These are phyloP conservation scores for Talaromyces sp. DNA, from an alignment of 2,329 filamentous ascomycete genomes.

Conservation along the genomic window DNA sequence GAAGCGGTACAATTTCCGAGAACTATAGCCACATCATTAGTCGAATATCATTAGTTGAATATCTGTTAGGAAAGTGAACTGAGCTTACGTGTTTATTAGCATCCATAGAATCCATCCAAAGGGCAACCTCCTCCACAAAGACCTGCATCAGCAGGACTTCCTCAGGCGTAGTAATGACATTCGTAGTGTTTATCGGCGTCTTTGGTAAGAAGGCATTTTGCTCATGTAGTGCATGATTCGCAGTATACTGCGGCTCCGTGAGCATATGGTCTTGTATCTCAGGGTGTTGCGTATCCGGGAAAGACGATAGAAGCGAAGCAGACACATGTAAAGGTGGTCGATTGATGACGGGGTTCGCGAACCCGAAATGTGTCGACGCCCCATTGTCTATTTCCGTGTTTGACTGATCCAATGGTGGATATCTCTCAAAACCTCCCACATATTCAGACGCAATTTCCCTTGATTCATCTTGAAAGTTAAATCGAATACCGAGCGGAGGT, in stretches of 20 bases:
- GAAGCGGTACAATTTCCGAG: conserved; percentile 73
- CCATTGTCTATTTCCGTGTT: conserved; percentile 20
- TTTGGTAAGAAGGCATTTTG: conserved; percentile 32
- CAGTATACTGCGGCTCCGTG: conserved; percentile 23
- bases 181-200: conserved; percentile 38
- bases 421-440: conserved; percentile 68
- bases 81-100: conserved; percentile 63
- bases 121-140: conserved; percentile 81
- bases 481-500: conserved; percentile 60
- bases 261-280: conserved; percentile 26
- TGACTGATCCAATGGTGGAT: conserved; percentile 53
- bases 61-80: background rate
- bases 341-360: conserved; percentile 27
- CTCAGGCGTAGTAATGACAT: conserved; percentile 62
- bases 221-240: conserved; percentile 20
- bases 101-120: conserved; percentile 94
- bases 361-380: conserved; percentile 24
- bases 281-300: conserved; percentile 40
- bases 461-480: conserved; percentile 84
- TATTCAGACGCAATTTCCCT: conserved; percentile 88
- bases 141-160: conserved; percentile 87
- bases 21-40: conserved; percentile 48
- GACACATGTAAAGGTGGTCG: conserved; percentile 46
- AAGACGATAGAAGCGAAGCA: conserved; percentile 45
- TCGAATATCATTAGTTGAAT: background rate